Conservation (phyloP, 2,329 filamentous ascomycete species). For the Albifimbria verrucaria region DNA sequence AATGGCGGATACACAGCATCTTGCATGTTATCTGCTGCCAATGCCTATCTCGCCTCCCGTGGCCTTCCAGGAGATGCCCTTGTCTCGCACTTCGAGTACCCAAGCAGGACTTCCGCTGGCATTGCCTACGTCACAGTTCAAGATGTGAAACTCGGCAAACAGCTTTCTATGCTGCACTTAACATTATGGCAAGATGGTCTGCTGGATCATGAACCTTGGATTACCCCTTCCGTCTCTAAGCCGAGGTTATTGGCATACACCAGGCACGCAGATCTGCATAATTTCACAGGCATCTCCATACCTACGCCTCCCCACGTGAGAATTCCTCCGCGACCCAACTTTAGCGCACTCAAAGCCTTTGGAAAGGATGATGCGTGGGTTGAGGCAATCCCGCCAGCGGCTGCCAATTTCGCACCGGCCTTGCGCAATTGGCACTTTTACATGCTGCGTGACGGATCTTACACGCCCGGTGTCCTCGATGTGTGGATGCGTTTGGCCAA, state of each 20-base stretch:
- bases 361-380: conserved; percentile 12
- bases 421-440: conserved; percentile 28
- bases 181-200: conserved; percentile 38
- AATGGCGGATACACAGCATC: conserved; percentile 45
- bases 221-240: conserved; percentile 24
- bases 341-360: conserved; percentile 8
- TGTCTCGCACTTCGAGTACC: conserved; percentile 38
- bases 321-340: conserved; percentile 12
- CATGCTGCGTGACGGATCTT: conserved; percentile 13
- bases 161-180: conserved; percentile 38
- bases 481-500: conserved; percentile 61
- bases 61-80: conserved; percentile 33
- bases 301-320: conserved; percentile 16
- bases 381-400: conserved; percentile 6
- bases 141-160: conserved; percentile 38
- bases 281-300: conserved; percentile 25
- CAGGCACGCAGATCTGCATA: conserved; percentile 27
- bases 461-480: conserved; percentile 16
- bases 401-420: conserved; percentile 20
- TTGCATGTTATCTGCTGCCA: conserved; percentile 33
- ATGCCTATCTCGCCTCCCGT: conserved; percentile 26
- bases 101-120: conserved; percentile 34
- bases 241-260: conserved; percentile 34
- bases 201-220: conserved; percentile 29
- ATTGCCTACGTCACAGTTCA: conserved; percentile 35